Percentiles rank a stretch among this genome's conserved stretches.
Conservation (phyloP, 2,329 filamentous ascomycete genomes). For the Aschersonia sp. region DNA sequence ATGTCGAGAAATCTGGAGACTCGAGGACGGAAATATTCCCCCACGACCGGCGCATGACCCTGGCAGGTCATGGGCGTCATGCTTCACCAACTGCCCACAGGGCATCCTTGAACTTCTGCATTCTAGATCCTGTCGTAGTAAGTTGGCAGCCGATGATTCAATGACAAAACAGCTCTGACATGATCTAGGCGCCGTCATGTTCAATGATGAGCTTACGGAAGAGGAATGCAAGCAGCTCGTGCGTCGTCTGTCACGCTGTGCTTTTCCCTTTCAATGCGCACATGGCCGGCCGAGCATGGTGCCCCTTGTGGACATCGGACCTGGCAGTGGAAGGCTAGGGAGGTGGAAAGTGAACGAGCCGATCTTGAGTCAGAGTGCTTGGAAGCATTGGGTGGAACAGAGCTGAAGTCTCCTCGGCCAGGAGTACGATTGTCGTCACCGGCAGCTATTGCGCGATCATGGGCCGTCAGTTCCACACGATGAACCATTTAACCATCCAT, state of each 20-base stretch:
- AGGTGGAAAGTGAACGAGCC: slow-evolving; percentile 11
- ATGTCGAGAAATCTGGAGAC: slow-evolving; percentile 57
- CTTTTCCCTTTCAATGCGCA: slow-evolving; percentile 71
- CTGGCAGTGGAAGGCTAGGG: slow-evolving; percentile 9
- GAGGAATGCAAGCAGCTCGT: slow-evolving; percentile 47
- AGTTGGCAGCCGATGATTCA: slow-evolving; percentile 5
- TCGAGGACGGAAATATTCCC: slow-evolving; percentile 29
- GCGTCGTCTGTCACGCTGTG: slow-evolving; percentile 39
- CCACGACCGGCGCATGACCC: not conserved
- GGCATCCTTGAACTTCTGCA: slow-evolving; percentile 65
- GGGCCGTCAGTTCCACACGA: too few relatives aligned
- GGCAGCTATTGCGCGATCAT: too few relatives aligned
- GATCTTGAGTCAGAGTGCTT: slow-evolving; percentile 1
- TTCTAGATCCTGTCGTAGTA: slow-evolving; percentile 60
- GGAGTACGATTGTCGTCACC: too few relatives aligned
- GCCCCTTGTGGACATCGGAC: slow-evolving; percentile 40
- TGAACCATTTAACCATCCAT: too few relatives aligned
- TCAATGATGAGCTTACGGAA: slow-evolving; percentile 53
- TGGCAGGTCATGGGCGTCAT: slow-evolving; percentile 37
- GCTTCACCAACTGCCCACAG: slow-evolving; percentile 55
- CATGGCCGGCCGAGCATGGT: slow-evolving; percentile 59
- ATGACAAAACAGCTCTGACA: slow-evolving; percentile 4
- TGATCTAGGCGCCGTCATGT: slow-evolving; percentile 57
- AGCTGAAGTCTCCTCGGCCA: not conserved
- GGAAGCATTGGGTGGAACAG: slow-evolving; percentile 10